phyloP scores from a whole-genome alignment of 805 yeast species.

The Starmerella khaoyaiensis region DNA sequence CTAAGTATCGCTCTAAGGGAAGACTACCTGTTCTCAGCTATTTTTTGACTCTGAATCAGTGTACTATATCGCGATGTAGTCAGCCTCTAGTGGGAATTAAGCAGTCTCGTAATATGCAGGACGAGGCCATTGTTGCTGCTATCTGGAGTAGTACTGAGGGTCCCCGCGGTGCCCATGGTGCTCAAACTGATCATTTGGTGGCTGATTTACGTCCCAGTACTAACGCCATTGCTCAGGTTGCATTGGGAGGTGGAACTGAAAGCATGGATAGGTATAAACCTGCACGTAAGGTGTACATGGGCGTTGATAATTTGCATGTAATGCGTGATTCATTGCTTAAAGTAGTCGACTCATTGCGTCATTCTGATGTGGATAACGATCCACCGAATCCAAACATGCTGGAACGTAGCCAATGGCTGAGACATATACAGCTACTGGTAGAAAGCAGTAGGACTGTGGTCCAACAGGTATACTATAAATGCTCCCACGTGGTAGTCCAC shows the following conservation, averaged over 20 bases:
- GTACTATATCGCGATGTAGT: slow-evolving; percentile 76
- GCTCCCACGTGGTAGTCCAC: slow-evolving; percentile 73
- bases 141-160: slow-evolving; percentile 48
- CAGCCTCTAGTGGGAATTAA: slow-evolving; percentile 90
- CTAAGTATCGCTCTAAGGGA: slow-evolving; percentile 71
- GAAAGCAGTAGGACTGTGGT: slow-evolving; percentile 66
- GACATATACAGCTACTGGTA: slow-evolving; percentile 52
- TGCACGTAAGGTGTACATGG: slow-evolving; percentile 62
- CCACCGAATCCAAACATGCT: slow-evolving; percentile 45
- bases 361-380: slow-evolving; percentile 47
- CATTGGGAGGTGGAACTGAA: slow-evolving; percentile 97
- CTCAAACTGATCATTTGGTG: slow-evolving; percentile 45
- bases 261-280: slow-evolving; percentile 72
- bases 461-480: slow-evolving; percentile 69
- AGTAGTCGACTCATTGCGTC: slow-evolving; percentile 48
- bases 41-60: slow-evolving; percentile 45
- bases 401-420: slow-evolving; percentile 65
- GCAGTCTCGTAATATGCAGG: slow-evolving; percentile 79
- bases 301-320: slow-evolving; percentile 90
- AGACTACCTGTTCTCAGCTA: slow-evolving; percentile 76
- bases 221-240: slow-evolving; percentile 92
- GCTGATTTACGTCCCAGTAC: slow-evolving; percentile 89
- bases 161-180: slow-evolving; percentile 25
- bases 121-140: slow-evolving; percentile 67
- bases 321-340: slow-evolving; percentile 73